Evolutionary conservation across 768 basidiomycete species (phyloP), one percentile per base, ranked within the genome.

Genomic region (Amanita thiersii): DNA sequence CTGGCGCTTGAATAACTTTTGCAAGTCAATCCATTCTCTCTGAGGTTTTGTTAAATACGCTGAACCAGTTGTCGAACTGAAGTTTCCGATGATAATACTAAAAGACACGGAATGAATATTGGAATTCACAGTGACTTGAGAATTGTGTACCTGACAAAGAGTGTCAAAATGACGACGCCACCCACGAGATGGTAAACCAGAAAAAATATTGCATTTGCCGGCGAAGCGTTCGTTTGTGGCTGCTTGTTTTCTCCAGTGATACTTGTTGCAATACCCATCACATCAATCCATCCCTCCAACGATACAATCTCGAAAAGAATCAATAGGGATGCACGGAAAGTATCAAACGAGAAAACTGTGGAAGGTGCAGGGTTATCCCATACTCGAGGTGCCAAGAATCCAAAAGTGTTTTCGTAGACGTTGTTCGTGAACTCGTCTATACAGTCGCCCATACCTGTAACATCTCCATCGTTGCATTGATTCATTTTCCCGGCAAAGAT

Each of bases 281-380:
- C 94, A 55, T 93, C 89, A n/a, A 87, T 75, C 94, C 93, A 97
- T 2, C 94, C 94, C 62, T 94, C 92, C 37, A 96, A 65, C 0
- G 92, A 94, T 17, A 97, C 89, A 50, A 94, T 91, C 62, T 98
- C 94, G 52, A 96, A 97, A 1, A 97, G 72, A 53, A 97, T 96
- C 40, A 97, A 72, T 29, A 97, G 66, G 0, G 89, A 84, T 3
- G 81, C 64, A 5, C 75, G 70, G 62, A 97, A 97, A 10, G 68
- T 77, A 61, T 98, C 94, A 55, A 97, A 98, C 2, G 82, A 85
- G 65, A 91, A 97, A 1, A 72, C 72, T 1, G 86, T 89, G 14
- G 82, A 84, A 4, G 82, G 82, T 0, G 79, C 74, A 5, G 94
- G 90, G 49, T 89, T 83, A 43, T 77, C 70, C 94, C 94, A 97